These are phyloP conservation scores for Paramecium octaurelia DNA, from an alignment of 73 alveolate species.

Conservation along the genomic window DNA sequence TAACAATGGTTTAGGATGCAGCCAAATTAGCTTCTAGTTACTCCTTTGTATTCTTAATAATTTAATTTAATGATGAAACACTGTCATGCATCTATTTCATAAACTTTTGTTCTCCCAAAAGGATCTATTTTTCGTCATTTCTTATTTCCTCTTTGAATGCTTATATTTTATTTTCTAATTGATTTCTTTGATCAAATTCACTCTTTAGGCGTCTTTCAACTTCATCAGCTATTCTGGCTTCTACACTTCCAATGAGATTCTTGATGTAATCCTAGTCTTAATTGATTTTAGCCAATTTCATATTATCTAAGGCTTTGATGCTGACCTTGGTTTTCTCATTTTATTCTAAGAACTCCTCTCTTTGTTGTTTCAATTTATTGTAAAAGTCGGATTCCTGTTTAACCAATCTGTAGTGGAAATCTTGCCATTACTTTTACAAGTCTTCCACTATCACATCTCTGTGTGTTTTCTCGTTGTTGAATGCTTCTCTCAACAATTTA, in stretches of 20 bases:
- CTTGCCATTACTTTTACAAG: constrained; percentile 10
- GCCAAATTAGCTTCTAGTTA: constrained; percentile 51
- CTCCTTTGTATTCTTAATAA: constrained; percentile 8
- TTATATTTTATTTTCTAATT: background rate
- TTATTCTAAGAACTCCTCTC: constrained; percentile 16
- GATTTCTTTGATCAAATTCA: constrained; percentile 15
- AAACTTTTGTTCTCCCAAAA: background rate
- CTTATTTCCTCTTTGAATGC: constrained; percentile 34
- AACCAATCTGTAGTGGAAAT: background rate
- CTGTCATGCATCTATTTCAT: constrained; percentile 50
- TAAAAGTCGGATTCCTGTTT: background rate
- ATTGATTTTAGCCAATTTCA: constrained; percentile 10
- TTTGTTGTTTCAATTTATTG: background rate
- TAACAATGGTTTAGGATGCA: constrained; percentile 41
- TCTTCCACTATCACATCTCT: constrained; percentile 3
- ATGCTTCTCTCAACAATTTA: constrained; percentile 3
- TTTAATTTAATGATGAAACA: constrained; percentile 17
- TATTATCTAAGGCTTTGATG: background rate
- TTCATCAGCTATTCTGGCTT: constrained; percentile 34
- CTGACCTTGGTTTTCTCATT: background rate
- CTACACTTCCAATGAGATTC: constrained; percentile 20
- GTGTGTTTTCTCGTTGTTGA: constrained; percentile 10
- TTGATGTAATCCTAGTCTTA: constrained; percentile 15
- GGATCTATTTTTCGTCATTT: constrained; percentile 32
- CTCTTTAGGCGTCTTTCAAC: constrained; percentile 38